Base-by-base conservation (phyloP, 306 rosid species). In the Medicago truncatula region DNA sequence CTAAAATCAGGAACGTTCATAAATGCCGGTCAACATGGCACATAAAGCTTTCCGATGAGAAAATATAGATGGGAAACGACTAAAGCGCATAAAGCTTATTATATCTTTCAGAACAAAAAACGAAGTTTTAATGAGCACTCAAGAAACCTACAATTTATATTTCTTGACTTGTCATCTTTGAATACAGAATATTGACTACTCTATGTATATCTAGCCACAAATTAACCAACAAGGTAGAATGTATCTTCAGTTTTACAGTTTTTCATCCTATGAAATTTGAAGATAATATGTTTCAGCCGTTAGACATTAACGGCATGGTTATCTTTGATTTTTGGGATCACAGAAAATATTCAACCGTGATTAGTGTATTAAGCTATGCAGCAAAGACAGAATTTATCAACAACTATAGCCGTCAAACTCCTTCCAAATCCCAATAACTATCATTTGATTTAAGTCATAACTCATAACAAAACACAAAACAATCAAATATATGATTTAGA, bases 331-430 rank as follows among this genome's bases (percentile, higher is more conserved):
- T 70, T n/a, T 10, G 46, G 21, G 71, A 71, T 57, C 58, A 39
- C 52, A 28, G 57, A 66, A 46, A 76, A 69, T 9, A 12, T 58
- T 72, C 36, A 67, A 82, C 67, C 43, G 41, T 67, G 58, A 64
- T 23, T 58, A 63, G 74, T 21, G 15, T 49, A 75, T 43, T 75
- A 75, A 78, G 75, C 12, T 36, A 63, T 28, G 62, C 34, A 53
- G 69, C 17, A 63, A 44, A 44, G n/a, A 71, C 41, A 66, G 5
- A 16, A 71, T 20, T 54, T 47, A 64, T 18, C 31, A 52, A 54
- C 56, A 72, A 58, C 50, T 47, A 59, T 44, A 14, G 71, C 72
- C 38, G 54, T 50, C 43, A 59, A 58, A 13, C 53, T 23, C 75
- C 41, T 5, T 38, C 75, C 52, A 25, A 57, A 70, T n/a, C 47